Base-by-base conservation (phyloP, 73 alveolate genomes). In the Paramecium octaurelia region DNA sequence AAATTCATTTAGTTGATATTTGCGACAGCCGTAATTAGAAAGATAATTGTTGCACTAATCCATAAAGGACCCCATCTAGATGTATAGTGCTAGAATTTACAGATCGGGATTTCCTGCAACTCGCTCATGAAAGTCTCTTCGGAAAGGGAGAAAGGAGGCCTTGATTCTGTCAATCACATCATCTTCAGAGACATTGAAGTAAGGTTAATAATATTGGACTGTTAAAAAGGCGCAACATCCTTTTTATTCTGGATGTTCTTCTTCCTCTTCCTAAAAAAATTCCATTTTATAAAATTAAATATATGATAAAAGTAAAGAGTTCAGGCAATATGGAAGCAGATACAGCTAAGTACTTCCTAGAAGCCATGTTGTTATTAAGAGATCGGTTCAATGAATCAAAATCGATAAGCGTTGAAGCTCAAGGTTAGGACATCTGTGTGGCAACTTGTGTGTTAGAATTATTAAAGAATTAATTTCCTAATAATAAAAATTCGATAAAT, bases 11-110 rank as follows among this genome's bases (percentile, higher is more conserved):
- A 21, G 34, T 40, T 73, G 1, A 73, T 36, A 38, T 73, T 73
- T 29, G 87, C 87, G 12, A 40, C 87, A 29, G 87, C 87, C 11
- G 87, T 73, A 11, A 73, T 73, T 3, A 73, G 46, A 40, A 73
- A 73, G 38, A 73, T 40, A 36, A 73, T 20, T 73, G 87, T 73
- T 34, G 87, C 87, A 36, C 87, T 73, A 35, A 73, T 73, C 87
- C 87, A 73, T 29, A 73, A 29, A 3, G 87, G 87, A 12, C 87
- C 87, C 87, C 87, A 73, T 73, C 87, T 73, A 70, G 24, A 21
- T 73, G 11, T 29, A 54, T 54, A 54, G 14, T 18, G 14, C 18
- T 14, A 27, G 46, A 18, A 34, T 29, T 29, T 73, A 73, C 87
- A 73, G 31, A 73, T 73, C 87, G 16, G 87, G 87, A 35, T 73